A percentile compares a stretch with the other conserved stretches of the same genome.
phyloP scores from a whole-genome alignment of 345 rosid genomes.

The Garcia nutans region DNA sequence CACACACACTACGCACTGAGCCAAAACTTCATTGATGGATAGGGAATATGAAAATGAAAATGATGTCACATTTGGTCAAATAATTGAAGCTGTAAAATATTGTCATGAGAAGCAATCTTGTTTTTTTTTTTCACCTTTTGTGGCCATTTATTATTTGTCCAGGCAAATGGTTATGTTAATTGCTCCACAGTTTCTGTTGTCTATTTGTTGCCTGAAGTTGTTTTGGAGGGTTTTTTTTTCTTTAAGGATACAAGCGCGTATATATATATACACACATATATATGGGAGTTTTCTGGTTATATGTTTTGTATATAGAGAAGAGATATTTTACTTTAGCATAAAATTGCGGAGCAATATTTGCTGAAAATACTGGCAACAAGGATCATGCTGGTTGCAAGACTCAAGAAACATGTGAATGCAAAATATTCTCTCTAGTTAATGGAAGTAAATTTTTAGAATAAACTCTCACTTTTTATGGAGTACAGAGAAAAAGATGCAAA shows the following conservation, averaged over 20 bases:
- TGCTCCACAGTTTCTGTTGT: not conserved
- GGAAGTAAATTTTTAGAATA: conserved; percentile 13
- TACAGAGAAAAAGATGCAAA: conserved; percentile 17
- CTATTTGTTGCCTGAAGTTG: not conserved
- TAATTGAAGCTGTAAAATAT: not conserved
- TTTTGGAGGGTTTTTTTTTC: not conserved
- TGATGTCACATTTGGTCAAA: not conserved
- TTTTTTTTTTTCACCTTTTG: too few species aligned
- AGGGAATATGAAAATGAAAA: not conserved
- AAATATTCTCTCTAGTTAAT: conserved; percentile 4
- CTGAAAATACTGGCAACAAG: conserved; percentile 10
- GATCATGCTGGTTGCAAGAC: not conserved
- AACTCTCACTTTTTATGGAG: conserved; percentile 8
- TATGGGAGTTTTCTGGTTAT: too few species aligned
- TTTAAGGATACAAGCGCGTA: too few species aligned
- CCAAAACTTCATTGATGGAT: not conserved
- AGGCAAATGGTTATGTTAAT: not conserved
- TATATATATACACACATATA: too few species aligned
- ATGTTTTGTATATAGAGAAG: too few species aligned
- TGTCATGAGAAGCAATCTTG: not conserved
- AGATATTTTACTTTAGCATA: not conserved
- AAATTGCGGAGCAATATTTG: conserved; percentile 11
- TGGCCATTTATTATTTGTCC: not conserved
- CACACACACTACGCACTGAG: not conserved
- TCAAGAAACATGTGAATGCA: conserved; percentile 7